Conservation (phyloP, 1,139 yeast species). For the Blastobotrys petasosporus region DNA sequence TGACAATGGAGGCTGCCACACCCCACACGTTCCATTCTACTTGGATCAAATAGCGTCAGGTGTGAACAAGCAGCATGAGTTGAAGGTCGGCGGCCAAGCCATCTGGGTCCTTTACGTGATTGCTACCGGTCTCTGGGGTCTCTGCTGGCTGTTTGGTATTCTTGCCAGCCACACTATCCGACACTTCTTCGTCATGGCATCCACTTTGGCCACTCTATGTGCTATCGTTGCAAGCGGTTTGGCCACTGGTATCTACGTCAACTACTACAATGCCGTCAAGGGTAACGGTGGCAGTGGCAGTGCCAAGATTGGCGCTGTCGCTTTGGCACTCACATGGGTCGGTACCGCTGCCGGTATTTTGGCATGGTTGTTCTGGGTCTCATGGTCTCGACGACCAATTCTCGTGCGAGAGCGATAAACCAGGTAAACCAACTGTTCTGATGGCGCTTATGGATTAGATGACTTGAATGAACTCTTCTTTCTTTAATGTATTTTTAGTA, state of each 20-base stretch:
- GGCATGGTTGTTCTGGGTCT: constrained; percentile 3
- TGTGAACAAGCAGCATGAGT: neutral
- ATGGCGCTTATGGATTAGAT: no score
- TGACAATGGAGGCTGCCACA: constrained; percentile 2
- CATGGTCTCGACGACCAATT: no score
- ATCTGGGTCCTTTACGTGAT: constrained; percentile 7
- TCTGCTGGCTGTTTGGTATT: neutral
- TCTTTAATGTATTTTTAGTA: no score
- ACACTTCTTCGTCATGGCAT: neutral
- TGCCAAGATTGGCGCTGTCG: constrained; percentile 1
- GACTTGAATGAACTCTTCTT: no score
- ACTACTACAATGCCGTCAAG: neutral
- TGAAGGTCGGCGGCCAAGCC: constrained; percentile 7
- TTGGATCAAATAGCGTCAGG: neutral
- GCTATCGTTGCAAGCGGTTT: constrained; percentile 2
- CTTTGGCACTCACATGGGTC: constrained; percentile 4
- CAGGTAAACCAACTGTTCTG: no score
- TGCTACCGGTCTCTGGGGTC: constrained; percentile 1
- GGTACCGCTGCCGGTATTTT: neutral
- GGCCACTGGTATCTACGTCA: constrained; percentile 6
- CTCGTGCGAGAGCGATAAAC: no score
- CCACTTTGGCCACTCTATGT: neutral
- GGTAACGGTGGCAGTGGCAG: neutral
- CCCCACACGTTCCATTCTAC: constrained; percentile 5
- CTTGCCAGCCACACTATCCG: neutral